These are phyloP conservation scores for Neoascochyta sp. DNA, from an alignment of 2,329 filamentous ascomycete genomes.

Conservation along the genomic window DNA sequence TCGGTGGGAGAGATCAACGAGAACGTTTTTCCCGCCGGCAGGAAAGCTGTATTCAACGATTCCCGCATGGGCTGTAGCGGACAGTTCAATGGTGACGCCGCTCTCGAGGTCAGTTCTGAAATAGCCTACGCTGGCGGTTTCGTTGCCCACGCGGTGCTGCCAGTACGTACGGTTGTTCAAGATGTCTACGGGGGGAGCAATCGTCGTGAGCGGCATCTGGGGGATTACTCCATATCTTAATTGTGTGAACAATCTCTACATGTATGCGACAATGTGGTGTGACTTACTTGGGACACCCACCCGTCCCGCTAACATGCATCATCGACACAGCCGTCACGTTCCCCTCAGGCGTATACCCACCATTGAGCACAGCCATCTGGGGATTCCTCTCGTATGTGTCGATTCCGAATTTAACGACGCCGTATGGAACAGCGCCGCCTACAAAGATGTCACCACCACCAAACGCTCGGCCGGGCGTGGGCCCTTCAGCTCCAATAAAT, in stretches of 20 bases:
- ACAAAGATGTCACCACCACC: slow-evolving; percentile 38
- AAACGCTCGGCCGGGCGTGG: slow-evolving; percentile 43
- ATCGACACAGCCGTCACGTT: slow-evolving; percentile 36
- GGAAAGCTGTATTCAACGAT: slow-evolving; percentile 62
- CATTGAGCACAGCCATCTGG: slow-evolving; percentile 26
- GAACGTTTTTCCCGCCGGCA: slow-evolving; percentile 35
- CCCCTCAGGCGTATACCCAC: slow-evolving; percentile 38
- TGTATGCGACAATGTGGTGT: too few relatives aligned
- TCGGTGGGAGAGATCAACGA: slow-evolving; percentile 47
- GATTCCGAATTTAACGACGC: slow-evolving; percentile 36
- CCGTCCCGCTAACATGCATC: slow-evolving; percentile 48
- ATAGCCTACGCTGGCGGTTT: slow-evolving; percentile 55
- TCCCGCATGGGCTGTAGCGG: slow-evolving; percentile 55
- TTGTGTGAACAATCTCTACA: too few relatives aligned
- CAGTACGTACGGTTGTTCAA: slow-evolving; percentile 42
- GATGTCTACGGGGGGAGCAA: slow-evolving; percentile 34
- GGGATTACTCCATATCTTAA: slow-evolving; percentile 63
- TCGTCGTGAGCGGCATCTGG: slow-evolving; percentile 49
- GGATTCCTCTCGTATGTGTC: slow-evolving; percentile 29
- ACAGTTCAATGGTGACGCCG: slow-evolving; percentile 56
- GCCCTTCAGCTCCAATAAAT: slow-evolving; percentile 50
- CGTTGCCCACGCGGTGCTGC: slow-evolving; percentile 34
- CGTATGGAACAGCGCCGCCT: slow-evolving; percentile 32
- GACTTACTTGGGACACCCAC: slow-evolving; percentile 67
- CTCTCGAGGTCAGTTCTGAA: slow-evolving; percentile 57